Base-by-base conservation (phyloP, 768 basidiomycete genomes). In the Gloeostereum incarnatum region DNA sequence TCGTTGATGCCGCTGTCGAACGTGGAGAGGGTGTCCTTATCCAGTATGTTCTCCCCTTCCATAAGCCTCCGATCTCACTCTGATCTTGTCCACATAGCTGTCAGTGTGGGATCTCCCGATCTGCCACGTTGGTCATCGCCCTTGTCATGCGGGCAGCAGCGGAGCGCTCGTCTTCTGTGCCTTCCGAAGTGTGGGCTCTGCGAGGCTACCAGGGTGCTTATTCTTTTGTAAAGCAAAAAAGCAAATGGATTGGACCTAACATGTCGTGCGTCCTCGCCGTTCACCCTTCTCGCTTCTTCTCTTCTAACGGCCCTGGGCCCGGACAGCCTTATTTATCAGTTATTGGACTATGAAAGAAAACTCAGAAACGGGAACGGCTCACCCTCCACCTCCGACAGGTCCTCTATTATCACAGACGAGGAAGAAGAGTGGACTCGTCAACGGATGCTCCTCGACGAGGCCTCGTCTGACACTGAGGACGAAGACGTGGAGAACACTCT, bases 91-190 rank as follows among this genome's bases (percentile, higher is more conserved):
- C 49, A 43, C 48, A 5, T 47, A 91, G 88, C 56, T 94, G 91
- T 58, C 91, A 94, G 62, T 91, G 90, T 58, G 91, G 91, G 48
- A 83, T 94, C 23, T 92, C 90, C 16, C 75, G 91, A 46, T 90
- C 86, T 6, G 91, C 91, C 13, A 93, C 91, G 2, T 62, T 93
- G 54, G 75, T 84, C 35, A 93, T 94, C 44, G 91, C 90, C 25
- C 71, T 92, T 40, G 87, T 92, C 45, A 94, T 94, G 90, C 78
- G 88, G 36, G 86, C 89, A n/a, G 87, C 90, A 20, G 78, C 81
- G 33, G 67, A 74, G 31, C 69, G 68, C 44, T 75, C 74, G 9
- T 64, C 81, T 10, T 65, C 63, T 29, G 84, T 85, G 17, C 78
- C 83, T 10, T 69, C 81, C 27, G 77, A 86, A 45, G 74, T 89